Base-by-base conservation (phyloP, 2,329 filamentous ascomycete species). In the Aspergillus versicolor region DNA sequence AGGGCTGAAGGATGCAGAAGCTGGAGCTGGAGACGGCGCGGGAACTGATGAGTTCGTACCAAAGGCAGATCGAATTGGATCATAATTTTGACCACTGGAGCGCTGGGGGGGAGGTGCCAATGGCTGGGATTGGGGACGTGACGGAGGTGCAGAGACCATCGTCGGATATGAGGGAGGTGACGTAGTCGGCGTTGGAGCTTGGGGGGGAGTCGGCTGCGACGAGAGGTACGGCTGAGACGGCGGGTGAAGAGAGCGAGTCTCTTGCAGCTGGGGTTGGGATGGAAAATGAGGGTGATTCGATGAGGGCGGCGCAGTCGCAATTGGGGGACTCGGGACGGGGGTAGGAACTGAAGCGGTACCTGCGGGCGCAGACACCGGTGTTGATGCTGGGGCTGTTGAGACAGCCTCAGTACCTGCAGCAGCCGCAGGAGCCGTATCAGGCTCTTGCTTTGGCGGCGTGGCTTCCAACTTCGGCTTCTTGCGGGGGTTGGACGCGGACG, bases 71-170 rank as follows among this genome's bases (percentile, higher is more conserved):
- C 92, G 85, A 62, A 96, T 92, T 0, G 92, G 92, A 72, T 97
- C 92, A 75, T 94, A 97, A 67, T 89, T 91, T 68, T 91, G 90
- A 43, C 91, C 88, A 67, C 89, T 89, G 13, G 88, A 87, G 49
- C 88, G 80, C 48, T 80, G 76, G 8, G 73, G 65, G 12, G 65
- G 67, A 60, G 78, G 76, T 12, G 78, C 77, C 38, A 73, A 69
- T 52, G 71, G 72, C 56, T 75, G 78, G 40, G 73, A 79, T 58
- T 74, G 80, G 44, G 75, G 73, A 21, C 65, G 64, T 17, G 76
- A 74, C 50, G 65, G 65, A 17, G 77, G 52, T 55, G 65, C 57
- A 54, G 65, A 57, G 54, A 63, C 55, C 61, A 63, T 59, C 57
- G 63, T 46, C 42, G 59, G 44, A 59, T 61, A 63, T 30, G 27